These are phyloP conservation scores for Falciphora oryzae DNA, from an alignment of 2,329 filamentous ascomycete species.

Conservation along the genomic window DNA sequence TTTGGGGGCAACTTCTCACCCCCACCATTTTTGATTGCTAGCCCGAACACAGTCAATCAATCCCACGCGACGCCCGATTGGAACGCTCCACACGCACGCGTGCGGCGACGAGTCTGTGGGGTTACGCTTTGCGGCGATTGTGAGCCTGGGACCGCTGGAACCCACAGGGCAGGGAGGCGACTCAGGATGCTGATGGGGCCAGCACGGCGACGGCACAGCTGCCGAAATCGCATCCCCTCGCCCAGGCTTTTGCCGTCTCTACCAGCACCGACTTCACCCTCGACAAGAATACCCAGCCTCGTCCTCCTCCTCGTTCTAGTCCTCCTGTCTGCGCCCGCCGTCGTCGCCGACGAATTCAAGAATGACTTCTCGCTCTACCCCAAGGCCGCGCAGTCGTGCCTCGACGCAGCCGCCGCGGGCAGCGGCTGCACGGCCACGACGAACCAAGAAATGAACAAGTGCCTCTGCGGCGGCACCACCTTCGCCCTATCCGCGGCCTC, in stretches of 20 bases:
- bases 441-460: slow-evolving; percentile 37
- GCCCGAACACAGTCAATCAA: too few species aligned
- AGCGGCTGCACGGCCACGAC: slow-evolving; percentile 36
- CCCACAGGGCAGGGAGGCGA: not conserved
- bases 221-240: not conserved
- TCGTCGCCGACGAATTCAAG: slow-evolving; percentile 19
- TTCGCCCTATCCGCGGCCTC: slow-evolving; percentile 42
- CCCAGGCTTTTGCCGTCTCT: not conserved
- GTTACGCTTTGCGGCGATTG: not conserved
- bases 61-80: too few species aligned
- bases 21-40: too few species aligned
- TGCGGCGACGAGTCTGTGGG: not conserved
- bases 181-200: too few species aligned
- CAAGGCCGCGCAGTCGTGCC: slow-evolving; percentile 33
- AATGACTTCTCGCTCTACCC: slow-evolving; percentile 42
- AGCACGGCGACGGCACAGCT: not conserved
- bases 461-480: slow-evolving; percentile 39
- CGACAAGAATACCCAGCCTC: not conserved
- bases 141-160: not conserved
- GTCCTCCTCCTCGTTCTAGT: slow-evolving; percentile 22
- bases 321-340: slow-evolving; percentile 17
- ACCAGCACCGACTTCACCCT: not conserved
- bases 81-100: not conserved
- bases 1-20: too few species aligned
- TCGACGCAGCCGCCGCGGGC: slow-evolving; percentile 32